Conservation (phyloP, 768 basidiomycete species). For the Xerocomellus amylosporus region DNA sequence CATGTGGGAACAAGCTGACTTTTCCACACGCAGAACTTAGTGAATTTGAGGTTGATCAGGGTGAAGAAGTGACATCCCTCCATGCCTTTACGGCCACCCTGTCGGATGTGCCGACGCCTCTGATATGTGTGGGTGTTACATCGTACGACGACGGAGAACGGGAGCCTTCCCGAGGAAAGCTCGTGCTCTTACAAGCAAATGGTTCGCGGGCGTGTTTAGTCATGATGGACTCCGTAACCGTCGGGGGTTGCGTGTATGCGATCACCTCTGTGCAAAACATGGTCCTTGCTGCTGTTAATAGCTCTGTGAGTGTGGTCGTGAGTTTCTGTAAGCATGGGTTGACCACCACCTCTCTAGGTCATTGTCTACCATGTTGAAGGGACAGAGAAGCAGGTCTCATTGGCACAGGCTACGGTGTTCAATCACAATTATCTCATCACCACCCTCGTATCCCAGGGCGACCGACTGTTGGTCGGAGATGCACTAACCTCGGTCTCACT, state of each 20-base stretch:
- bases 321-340: background rate
- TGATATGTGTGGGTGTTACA: conserved; percentile 53
- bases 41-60: conserved; percentile 31
- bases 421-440: conserved; percentile 81
- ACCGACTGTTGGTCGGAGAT: conserved; percentile 71
- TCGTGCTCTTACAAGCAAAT: conserved; percentile 51
- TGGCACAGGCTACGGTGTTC: conserved; percentile 53
- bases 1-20: background rate
- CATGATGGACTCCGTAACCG: conserved; percentile 42
- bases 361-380: conserved; percentile 43
- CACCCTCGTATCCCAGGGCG: conserved; percentile 54
- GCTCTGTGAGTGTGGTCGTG: conserved; percentile 51
- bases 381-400: conserved; percentile 31
- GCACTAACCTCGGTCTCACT: conserved; percentile 76
- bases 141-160: conserved; percentile 40
- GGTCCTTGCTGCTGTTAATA: conserved; percentile 71
- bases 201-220: conserved; percentile 20
- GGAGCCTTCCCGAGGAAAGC: conserved; percentile 55
- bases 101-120: conserved; percentile 32
- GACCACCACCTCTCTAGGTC: conserved; percentile 37
- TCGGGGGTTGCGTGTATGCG: conserved; percentile 69
- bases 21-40: conserved; percentile 20
- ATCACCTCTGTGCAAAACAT: conserved; percentile 48
- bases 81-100: conserved; percentile 32
- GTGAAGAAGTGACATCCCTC: conserved; percentile 66